phyloP scores from a whole-genome alignment of 768 basidiomycete species.

The Termitomyces sp. region DNA sequence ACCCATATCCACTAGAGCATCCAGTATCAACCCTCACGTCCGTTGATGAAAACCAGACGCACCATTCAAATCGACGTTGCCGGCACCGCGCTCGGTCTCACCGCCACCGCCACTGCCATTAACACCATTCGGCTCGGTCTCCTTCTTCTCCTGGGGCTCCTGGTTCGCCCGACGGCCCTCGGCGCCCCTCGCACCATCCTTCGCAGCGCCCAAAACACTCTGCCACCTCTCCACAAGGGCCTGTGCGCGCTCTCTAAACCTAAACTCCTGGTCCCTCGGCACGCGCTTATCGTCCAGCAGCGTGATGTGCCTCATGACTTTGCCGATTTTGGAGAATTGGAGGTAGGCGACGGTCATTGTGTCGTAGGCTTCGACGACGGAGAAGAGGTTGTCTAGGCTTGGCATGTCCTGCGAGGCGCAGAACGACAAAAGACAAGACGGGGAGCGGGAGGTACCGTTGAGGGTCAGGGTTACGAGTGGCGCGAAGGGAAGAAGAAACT shows the following conservation, averaged over 20 bases:
- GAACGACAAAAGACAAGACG: too few species aligned
- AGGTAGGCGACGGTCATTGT: constrained; percentile 69
- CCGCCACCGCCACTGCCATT: not conserved
- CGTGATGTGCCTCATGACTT: constrained; percentile 78
- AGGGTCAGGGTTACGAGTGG: too few species aligned
- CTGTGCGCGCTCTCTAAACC: constrained; percentile 58
- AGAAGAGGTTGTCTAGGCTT: constrained; percentile 56
- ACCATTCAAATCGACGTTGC: too few species aligned
- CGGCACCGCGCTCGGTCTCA: too few species aligned
- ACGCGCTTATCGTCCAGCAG: constrained; percentile 41
- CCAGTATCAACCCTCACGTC: too few species aligned
- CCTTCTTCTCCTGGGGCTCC: too few species aligned
- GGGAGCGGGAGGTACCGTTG: too few species aligned
- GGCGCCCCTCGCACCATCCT: constrained; percentile 4
- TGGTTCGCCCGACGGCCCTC: too few species aligned
- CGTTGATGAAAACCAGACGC: too few species aligned
- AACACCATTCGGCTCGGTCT: too few species aligned
- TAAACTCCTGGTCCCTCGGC: constrained; percentile 48
- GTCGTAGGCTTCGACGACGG: constrained; percentile 63
- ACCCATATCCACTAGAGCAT: constrained; percentile 5
- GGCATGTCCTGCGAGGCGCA: constrained; percentile 74
- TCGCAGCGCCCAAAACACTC: constrained; percentile 26
- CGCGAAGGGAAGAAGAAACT: not conserved
- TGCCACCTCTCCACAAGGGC: constrained; percentile 62
- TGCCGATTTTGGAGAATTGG: constrained; percentile 68